A percentile compares a stretch with the other conserved stretches of the same genome.
Conservation (phyloP, 2,329 filamentous ascomycete genomes). For the Fusarium nematophilum region DNA sequence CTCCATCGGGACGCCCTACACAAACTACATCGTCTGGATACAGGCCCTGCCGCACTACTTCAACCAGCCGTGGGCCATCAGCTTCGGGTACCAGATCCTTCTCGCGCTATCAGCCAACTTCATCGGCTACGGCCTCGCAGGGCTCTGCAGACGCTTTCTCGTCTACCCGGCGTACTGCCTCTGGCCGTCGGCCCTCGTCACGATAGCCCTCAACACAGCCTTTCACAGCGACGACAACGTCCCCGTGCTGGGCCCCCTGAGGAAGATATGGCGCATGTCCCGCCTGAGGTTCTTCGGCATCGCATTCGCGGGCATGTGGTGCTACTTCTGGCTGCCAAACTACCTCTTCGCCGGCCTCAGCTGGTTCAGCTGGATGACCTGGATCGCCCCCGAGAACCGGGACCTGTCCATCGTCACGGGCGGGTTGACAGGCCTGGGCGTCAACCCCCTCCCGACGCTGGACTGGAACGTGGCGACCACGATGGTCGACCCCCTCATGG, state of each 20-base stretch:
- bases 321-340: conserved; percentile 66
- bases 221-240: conserved; percentile 57
- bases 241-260: conserved; percentile 44
- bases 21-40: conserved; percentile 62
- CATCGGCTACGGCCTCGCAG: conserved; percentile 67
- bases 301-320: conserved; percentile 59
- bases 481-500: conserved; percentile 51
- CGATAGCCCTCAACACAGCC: conserved; percentile 61
- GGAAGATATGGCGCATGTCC: conserved; percentile 53
- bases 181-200: conserved; percentile 65
- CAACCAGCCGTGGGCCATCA: conserved; percentile 60
- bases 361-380: conserved; percentile 64
- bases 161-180: conserved; percentile 64
- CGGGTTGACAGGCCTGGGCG: conserved; percentile 51
- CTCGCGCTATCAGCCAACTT: conserved; percentile 64
- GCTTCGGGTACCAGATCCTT: conserved; percentile 62
- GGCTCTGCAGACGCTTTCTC: conserved; percentile 60
- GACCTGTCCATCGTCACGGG: conserved; percentile 53
- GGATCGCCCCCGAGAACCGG: conserved; percentile 60
- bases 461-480: conserved; percentile 56
- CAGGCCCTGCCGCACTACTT: conserved; percentile 62
- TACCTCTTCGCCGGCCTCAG: conserved; percentile 61
- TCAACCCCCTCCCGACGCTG: conserved; percentile 56
- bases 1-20: conserved; percentile 60
- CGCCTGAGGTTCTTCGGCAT: conserved; percentile 60